phyloP scores from a whole-genome alignment of 495 filamentous ascomycete species.

The Penicillium cosmopolitanum region DNA sequence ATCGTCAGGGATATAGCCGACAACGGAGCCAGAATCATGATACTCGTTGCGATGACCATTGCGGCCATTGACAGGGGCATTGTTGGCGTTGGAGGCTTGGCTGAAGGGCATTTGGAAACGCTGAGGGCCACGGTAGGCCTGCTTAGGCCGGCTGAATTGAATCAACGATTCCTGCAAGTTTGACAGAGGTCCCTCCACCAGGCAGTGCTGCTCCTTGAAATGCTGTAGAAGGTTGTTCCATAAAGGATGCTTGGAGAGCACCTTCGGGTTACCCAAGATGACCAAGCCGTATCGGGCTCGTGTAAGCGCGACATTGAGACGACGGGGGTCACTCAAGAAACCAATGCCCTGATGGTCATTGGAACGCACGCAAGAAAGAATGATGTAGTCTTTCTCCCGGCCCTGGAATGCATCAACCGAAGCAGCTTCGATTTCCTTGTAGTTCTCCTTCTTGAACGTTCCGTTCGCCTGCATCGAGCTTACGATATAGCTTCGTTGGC shows the following conservation, averaged over 20 bases:
- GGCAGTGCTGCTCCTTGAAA: constrained; percentile 95
- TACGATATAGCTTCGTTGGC: constrained; percentile 97
- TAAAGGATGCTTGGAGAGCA: constrained; percentile 94
- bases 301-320: constrained; percentile 98
- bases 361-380: constrained; percentile 95
- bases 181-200: constrained; percentile 95
- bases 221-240: constrained; percentile 97
- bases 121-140: constrained; percentile 87
- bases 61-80: constrained; percentile 52
- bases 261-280: constrained; percentile 97
- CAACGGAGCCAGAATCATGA: constrained; percentile 81
- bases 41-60: constrained; percentile 69
- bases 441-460: constrained; percentile 96
- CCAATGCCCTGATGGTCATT: constrained; percentile 99
- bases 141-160: constrained; percentile 93
- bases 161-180: constrained; percentile 94
- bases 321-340: constrained; percentile 97
- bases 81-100: constrained; percentile 60
- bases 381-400: constrained; percentile 98
- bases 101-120: constrained; percentile 85
- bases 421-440: constrained; percentile 98
- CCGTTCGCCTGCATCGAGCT: constrained; percentile 98
- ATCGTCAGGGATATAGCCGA: constrained; percentile 95
- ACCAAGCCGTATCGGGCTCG: constrained; percentile 95
- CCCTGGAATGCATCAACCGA: constrained; percentile 99